Evolutionary conservation across 129 eudicot species (phyloP).

Genomic region (Centella asiatica): DNA sequence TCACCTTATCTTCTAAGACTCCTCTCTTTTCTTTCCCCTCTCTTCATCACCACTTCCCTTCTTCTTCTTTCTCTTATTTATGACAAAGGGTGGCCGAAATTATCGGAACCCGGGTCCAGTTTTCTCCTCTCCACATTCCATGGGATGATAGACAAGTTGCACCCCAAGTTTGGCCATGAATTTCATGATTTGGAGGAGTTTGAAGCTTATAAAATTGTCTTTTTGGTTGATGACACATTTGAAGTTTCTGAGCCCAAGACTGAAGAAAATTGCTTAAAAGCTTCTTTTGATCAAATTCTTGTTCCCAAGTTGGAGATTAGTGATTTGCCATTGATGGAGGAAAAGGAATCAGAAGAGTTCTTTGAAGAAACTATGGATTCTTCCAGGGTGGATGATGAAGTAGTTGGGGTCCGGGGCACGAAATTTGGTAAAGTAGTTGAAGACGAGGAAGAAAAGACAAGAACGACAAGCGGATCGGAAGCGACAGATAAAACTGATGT

Average conservation of each 20-base stretch:
- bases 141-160: conserved; percentile 16
- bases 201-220: conserved; percentile 49
- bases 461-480: conserved; percentile 33
- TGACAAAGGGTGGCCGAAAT: conserved; percentile 5
- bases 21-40: conserved; percentile 64
- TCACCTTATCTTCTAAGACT: conserved; percentile 58
- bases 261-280: conserved; percentile 3
- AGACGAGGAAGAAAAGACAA: conserved; percentile 15
- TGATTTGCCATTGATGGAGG: conserved; percentile 9
- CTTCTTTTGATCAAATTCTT: neutral
- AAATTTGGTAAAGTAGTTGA: conserved; percentile 27
- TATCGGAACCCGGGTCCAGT: conserved; percentile 18
- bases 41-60: conserved; percentile 50
- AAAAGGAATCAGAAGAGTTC: conserved; percentile 29
- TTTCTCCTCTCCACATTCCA: conserved; percentile 17
- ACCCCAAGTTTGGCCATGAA: conserved; percentile 18
- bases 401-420: conserved; percentile 8
- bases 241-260: conserved; percentile 2
- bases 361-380: conserved; percentile 23
- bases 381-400: conserved; percentile 27
- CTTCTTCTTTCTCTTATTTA: conserved; percentile 33
- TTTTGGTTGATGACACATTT: conserved; percentile 29
- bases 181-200: conserved; percentile 36
- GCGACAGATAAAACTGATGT: neutral
- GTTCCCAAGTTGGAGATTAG: neutral